Evolutionary conservation across 2,329 filamentous ascomycete genomes (phyloP).

Genomic region (Colletotrichum sp.): DNA sequence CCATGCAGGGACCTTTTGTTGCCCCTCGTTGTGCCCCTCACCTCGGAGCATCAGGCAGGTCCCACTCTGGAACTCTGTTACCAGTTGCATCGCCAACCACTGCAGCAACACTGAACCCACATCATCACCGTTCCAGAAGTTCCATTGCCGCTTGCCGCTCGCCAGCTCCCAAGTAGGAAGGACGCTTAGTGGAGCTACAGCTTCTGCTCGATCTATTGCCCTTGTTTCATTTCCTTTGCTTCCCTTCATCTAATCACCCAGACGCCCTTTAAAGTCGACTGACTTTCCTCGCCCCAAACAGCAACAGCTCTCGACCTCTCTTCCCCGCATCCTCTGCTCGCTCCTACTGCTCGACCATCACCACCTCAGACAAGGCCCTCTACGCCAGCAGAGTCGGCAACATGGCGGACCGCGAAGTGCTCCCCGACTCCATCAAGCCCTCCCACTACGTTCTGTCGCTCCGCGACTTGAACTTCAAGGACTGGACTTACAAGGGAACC

Average conservation of each 20-base stretch:
- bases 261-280: not conserved
- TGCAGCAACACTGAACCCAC: not conserved
- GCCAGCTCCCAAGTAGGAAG: constrained; percentile 15
- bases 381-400: constrained; percentile 28
- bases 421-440: constrained; percentile 74
- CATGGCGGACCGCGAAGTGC: constrained; percentile 67
- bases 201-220: not conserved
- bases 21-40: constrained; percentile 23
- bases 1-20: constrained; percentile 23
- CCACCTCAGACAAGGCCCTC: constrained; percentile 27
- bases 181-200: constrained; percentile 11
- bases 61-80: constrained; percentile 9
- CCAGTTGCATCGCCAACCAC: not conserved
- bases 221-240: not conserved
- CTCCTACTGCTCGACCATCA: constrained; percentile 27
- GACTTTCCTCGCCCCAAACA: not conserved
- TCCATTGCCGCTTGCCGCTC: constrained; percentile 12
- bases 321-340: constrained; percentile 5
- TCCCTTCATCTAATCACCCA: not conserved
- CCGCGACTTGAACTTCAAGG: constrained; percentile 77
- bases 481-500: constrained; percentile 81
- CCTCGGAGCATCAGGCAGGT: constrained; percentile 12
- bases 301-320: not conserved
- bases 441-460: constrained; percentile 86
- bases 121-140: not conserved